Percentiles rank a stretch among this genome's conserved stretches.
Evolutionary conservation across 164 flowering plant genomes (phyloP).

Genomic region (Magnolia sinica): DNA sequence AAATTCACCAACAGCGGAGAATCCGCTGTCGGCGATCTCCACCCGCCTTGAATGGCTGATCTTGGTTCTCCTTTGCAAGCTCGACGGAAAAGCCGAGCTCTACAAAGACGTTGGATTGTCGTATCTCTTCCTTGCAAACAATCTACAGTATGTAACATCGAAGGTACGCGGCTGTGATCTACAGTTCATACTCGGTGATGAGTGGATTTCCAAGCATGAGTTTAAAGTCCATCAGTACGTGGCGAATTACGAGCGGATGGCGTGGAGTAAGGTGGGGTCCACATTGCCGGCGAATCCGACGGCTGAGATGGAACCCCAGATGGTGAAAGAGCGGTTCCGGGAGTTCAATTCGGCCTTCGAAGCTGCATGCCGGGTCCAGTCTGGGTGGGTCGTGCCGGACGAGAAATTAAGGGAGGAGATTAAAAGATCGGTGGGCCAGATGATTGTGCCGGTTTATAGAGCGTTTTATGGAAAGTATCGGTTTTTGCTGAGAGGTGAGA

Average conservation of each 20-base stretch:
- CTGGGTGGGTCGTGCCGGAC: conserved; percentile 40
- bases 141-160: conserved; percentile 46
- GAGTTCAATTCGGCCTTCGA: conserved; percentile 51
- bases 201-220: conserved; percentile 50
- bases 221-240: conserved; percentile 42
- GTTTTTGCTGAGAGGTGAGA: conserved; percentile 10
- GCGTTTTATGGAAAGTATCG: conserved; percentile 39
- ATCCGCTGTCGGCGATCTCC: conserved; percentile 20
- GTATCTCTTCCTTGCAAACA: conserved; percentile 65
- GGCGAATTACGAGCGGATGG: conserved; percentile 44
- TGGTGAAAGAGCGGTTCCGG: conserved; percentile 31
- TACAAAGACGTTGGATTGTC: conserved; percentile 50
- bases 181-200: conserved; percentile 47
- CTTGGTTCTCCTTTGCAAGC: conserved; percentile 57
- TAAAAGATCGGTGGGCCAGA: conserved; percentile 35
- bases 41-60: conserved; percentile 52
- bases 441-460: conserved; percentile 39
- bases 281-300: conserved; percentile 37
- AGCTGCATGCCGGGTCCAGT: conserved; percentile 39
- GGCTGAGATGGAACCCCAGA: conserved; percentile 24
- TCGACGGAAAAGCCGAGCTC: conserved; percentile 51
- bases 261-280: conserved; percentile 46
- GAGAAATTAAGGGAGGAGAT: conserved; percentile 51
- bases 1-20: conserved; percentile 12
- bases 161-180: conserved; percentile 48